Evolutionary conservation across 1,284 basidiomycete genomes (phyloP).

Genomic region (Boletus hoseneyae): DNA sequence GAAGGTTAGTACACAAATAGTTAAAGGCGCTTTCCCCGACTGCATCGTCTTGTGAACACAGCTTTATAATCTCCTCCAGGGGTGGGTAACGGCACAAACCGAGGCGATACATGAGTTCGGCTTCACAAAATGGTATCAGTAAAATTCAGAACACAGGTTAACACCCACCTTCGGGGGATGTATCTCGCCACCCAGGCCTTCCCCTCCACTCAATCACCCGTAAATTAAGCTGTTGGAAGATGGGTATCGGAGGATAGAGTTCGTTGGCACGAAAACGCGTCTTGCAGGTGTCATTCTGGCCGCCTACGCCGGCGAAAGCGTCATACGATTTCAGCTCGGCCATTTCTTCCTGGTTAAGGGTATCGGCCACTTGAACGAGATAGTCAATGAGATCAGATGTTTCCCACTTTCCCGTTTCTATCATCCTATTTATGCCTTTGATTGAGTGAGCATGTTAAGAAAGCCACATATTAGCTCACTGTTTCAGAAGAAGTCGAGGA

Average conservation of each 20-base stretch:
- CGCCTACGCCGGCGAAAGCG: slow-evolving; percentile 72
- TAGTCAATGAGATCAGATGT: slow-evolving; percentile 74
- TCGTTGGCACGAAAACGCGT: slow-evolving; percentile 58
- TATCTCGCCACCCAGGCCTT: slow-evolving; percentile 36
- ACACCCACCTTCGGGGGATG: background rate
- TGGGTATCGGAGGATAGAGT: slow-evolving; percentile 80
- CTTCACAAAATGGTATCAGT: background rate
- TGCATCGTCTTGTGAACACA: slow-evolving; percentile 57
- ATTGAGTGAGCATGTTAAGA: background rate
- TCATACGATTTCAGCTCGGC: slow-evolving; percentile 61
- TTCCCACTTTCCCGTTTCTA: slow-evolving; percentile 75
- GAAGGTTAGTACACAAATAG: slow-evolving; percentile 72
- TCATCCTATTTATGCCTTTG: slow-evolving; percentile 52
- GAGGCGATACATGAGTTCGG: slow-evolving; percentile 1
- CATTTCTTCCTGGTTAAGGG: slow-evolving; percentile 63
- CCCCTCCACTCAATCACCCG: slow-evolving; percentile 76
- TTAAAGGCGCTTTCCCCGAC: slow-evolving; percentile 57
- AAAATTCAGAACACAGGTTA: background rate
- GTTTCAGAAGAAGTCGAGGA: background rate
- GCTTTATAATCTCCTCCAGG: slow-evolving; percentile 57
- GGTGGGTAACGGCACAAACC: slow-evolving; percentile 31
- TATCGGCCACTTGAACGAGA: slow-evolving; percentile 73
- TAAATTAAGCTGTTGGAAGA: slow-evolving; percentile 67
- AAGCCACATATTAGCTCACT: background rate
- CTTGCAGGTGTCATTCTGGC: slow-evolving; percentile 14